Evolutionary conservation across 805 yeast species (phyloP), one percentile per base, ranked within the genome.

Genomic region (Saccharomycopsis capsularis): DNA sequence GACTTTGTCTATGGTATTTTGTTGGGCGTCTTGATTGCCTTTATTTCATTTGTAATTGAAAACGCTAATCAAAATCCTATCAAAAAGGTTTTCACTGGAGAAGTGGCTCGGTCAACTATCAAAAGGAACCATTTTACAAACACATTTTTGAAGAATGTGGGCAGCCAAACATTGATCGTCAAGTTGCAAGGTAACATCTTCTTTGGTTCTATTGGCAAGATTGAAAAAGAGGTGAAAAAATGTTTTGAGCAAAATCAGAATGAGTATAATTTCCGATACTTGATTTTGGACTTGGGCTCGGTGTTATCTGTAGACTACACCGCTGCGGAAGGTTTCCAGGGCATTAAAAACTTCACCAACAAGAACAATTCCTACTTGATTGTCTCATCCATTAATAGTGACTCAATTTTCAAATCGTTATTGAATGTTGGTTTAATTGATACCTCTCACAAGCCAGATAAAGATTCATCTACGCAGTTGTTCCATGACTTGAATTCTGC

Each of bases 1-100:
- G 99, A 93, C 67, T 93, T 93, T 63, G 98, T 93, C 7, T 76
- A 81, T 56, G 99, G 99, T 51, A 87, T 93, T 27, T 68, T 91
- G 48, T 90, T 83, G 18, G 99, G 99, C 43, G 84, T 91, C 23
- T 68, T 93, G 32, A 71, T 93, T 48, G 98, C 99, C 0, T 90
- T 96, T 63, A 75, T 91, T 59, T 85, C 93, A n/a, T 93, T 90
- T 68, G 87, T 93, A n/a, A 83, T 90, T 42, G 95, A 86, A 55
- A 93, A 95, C 19, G 89, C 95, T 1, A 77, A 87, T 38, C 75
- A 81, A 40, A 87, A 93, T 27, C 89, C 91, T 15, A 79, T 93
- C 19, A 76, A 79, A 53, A 91, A 90, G 3, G 76, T 85, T 19
- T 89, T 82, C 61, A 82, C 93, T 6, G 98, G 99, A 4, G 81